These are phyloP conservation scores for Phytophthora quininea DNA, from an alignment of 352 stramenopile species.

Conservation along the genomic window DNA sequence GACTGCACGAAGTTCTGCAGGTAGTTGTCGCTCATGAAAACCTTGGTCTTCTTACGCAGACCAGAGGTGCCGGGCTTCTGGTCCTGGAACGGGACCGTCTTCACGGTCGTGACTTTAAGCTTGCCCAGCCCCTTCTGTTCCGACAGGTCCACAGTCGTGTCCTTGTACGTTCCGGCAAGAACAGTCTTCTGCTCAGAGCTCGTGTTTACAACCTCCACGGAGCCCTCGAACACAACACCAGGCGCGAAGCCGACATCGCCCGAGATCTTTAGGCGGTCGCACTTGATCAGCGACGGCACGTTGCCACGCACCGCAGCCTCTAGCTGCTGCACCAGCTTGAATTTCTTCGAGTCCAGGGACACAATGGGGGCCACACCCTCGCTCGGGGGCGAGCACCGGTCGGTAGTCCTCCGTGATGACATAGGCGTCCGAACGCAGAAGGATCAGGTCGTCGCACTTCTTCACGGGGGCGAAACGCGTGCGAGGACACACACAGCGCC, in stretches of 20 bases:
- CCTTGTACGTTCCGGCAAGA: slow-evolving; percentile 92
- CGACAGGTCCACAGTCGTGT: slow-evolving; percentile 96
- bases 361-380: slow-evolving; percentile 95
- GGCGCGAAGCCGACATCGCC: slow-evolving; percentile 94
- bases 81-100: slow-evolving; percentile 93
- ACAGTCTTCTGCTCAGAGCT: slow-evolving; percentile 96
- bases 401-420: slow-evolving; percentile 96
- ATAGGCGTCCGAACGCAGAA: slow-evolving; percentile 98
- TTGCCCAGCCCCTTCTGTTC: slow-evolving; percentile 92
- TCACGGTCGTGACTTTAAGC: slow-evolving; percentile 83
- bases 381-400: slow-evolving; percentile 94
- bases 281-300: slow-evolving; percentile 96
- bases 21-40: slow-evolving; percentile 98
- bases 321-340: slow-evolving; percentile 98
- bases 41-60: slow-evolving; percentile 98
- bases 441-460: slow-evolving; percentile 87
- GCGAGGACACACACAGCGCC: slow-evolving; percentile 89
- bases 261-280: slow-evolving; percentile 95
- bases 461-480: slow-evolving; percentile 90
- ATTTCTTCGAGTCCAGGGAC: slow-evolving; percentile 96
- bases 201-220: slow-evolving; percentile 95
- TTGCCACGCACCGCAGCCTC: slow-evolving; percentile 94
- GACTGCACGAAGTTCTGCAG: slow-evolving; percentile 98
- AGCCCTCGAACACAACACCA: slow-evolving; percentile 92
- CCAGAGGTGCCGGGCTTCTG: slow-evolving; percentile 98